Conservation (phyloP, 2,329 filamentous ascomycete genomes). For the Aureobasidium namibiae region DNA sequence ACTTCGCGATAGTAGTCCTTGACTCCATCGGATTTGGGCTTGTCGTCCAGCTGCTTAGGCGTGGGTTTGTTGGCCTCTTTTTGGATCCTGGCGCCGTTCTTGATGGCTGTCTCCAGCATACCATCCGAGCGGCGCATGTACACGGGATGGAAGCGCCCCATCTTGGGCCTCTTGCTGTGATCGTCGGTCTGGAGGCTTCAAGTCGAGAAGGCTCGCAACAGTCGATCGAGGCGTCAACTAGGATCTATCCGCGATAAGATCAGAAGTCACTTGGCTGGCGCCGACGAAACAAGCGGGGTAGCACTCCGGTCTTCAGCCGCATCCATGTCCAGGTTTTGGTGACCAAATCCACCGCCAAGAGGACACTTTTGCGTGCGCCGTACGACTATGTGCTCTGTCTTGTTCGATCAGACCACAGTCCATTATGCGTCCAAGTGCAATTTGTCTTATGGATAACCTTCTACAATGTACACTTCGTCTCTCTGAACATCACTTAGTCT, state of each 20-base stretch:
- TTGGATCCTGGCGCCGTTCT: constrained; percentile 31
- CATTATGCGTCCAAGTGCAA: no score
- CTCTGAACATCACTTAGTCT: neutral
- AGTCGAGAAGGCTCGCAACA: neutral
- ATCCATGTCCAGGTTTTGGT: constrained; percentile 17
- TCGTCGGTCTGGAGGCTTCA: neutral
- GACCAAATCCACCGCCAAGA: no score
- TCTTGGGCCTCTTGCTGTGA: constrained; percentile 16
- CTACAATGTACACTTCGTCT: neutral
- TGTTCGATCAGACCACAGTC: no score
- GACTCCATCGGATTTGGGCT: constrained; percentile 44
- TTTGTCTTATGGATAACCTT: neutral
- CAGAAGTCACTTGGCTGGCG: neutral
- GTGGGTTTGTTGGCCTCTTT: constrained; percentile 45
- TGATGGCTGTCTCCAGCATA: constrained; percentile 41
- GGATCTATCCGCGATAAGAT: constrained; percentile 10
- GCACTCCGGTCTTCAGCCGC: neutral
- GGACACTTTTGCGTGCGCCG: no score
- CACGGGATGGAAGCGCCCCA: constrained; percentile 41
- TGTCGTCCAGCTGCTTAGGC: constrained; percentile 43
- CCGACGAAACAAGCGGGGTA: neutral
- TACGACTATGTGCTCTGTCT: no score
- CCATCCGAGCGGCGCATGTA: constrained; percentile 43
- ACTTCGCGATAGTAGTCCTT: constrained; percentile 48
- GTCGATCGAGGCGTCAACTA: neutral